These are phyloP conservation scores for Mucor piriformis DNA, from an alignment of 371 early-diverging fungal genomes.

Conservation along the genomic window DNA sequence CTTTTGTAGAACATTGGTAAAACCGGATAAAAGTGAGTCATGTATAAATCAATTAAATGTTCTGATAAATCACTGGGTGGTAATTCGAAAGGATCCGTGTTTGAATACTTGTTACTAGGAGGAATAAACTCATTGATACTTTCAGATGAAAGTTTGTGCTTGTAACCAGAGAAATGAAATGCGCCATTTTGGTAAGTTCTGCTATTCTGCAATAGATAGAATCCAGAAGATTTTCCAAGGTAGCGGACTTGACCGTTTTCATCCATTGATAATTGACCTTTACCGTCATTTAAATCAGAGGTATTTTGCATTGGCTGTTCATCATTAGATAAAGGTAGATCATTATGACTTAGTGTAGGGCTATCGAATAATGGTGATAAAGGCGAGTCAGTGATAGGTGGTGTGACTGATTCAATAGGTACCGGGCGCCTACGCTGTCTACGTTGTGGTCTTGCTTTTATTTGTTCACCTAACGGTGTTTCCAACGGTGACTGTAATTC, in stretches of 20 bases:
- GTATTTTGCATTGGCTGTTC: constrained; percentile 7
- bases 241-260: constrained; percentile 49
- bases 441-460: constrained; percentile 39
- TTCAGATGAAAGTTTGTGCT: constrained; percentile 16
- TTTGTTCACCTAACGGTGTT: constrained; percentile 44
- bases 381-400: neutral
- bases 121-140: neutral
- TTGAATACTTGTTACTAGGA: neutral
- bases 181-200: constrained; percentile 48
- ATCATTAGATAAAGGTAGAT: neutral
- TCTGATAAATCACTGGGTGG: constrained; percentile 58
- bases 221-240: constrained; percentile 52
- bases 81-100: constrained; percentile 34
- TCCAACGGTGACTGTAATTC: constrained; percentile 57
- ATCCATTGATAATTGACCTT: constrained; percentile 48
- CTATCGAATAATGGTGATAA: constrained; percentile 12
- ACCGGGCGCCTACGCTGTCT: constrained; percentile 21
- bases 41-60: constrained; percentile 56
- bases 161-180: constrained; percentile 39
- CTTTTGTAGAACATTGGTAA: constrained; percentile 57
- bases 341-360: constrained; percentile 13
- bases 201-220: constrained; percentile 46
- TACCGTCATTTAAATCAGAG: constrained; percentile 23
- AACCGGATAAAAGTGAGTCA: constrained; percentile 54
- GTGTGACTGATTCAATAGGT: neutral